Conservation (phyloP, 2,329 filamentous ascomycete genomes). For the Fusarium algeriense region DNA sequence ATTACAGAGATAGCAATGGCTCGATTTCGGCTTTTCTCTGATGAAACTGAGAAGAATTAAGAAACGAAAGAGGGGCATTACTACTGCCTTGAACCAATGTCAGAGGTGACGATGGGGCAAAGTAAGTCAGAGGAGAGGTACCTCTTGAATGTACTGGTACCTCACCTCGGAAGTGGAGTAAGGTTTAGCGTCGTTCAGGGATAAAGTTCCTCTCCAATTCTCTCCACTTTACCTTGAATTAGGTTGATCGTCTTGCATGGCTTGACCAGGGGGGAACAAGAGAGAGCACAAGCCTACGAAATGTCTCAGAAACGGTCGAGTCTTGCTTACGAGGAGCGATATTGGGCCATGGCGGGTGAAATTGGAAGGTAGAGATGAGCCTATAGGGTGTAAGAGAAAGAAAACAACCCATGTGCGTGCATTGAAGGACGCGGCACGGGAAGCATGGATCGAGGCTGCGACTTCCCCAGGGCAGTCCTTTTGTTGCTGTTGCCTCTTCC, state of each 20-base stretch:
- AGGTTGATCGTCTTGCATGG: slow-evolving; percentile 39
- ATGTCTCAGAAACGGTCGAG: slow-evolving; percentile 25
- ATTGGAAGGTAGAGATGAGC: slow-evolving; percentile 6
- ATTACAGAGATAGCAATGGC: slow-evolving; percentile 2
- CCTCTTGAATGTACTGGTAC: slow-evolving; percentile 37
- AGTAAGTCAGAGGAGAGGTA: slow-evolving; percentile 2
- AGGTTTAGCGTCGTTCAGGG: slow-evolving; percentile 15
- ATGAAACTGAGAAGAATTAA: neutral
- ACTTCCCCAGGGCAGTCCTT: slow-evolving; percentile 13
- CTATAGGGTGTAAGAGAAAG: neutral
- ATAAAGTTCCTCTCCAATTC: slow-evolving; percentile 31
- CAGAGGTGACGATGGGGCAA: slow-evolving; percentile 8
- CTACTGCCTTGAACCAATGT: slow-evolving; percentile 2
- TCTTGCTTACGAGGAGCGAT: slow-evolving; percentile 7
- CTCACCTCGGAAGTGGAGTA: slow-evolving; percentile 25
- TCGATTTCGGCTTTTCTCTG: slow-evolving; percentile 1
- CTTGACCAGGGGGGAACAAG: neutral
- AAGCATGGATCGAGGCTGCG: slow-evolving; percentile 1
- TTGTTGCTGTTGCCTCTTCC: slow-evolving; percentile 5
- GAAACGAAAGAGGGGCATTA: slow-evolving; percentile 6
- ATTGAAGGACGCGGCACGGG: slow-evolving; percentile 11
- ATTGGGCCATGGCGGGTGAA: neutral
- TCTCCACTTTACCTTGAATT: slow-evolving; percentile 37
- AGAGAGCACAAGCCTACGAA: neutral
- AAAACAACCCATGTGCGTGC: neutral